These are phyloP conservation scores for Alternaria sp. DNA, from an alignment of 2,329 filamentous ascomycete species.

Conservation along the genomic window DNA sequence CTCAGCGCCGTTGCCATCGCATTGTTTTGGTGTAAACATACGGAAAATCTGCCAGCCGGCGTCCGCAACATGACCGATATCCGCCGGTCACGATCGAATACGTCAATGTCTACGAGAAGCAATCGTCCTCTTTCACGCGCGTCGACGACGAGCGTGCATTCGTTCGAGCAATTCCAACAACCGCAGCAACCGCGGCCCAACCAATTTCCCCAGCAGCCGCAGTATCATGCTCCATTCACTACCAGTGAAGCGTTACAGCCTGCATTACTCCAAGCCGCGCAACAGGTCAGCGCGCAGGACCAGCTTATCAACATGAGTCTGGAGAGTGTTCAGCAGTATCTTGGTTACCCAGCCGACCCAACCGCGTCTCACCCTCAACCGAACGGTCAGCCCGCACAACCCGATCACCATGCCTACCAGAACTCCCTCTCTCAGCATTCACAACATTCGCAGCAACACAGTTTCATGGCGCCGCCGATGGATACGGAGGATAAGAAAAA, in stretches of 20 bases:
- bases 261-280: conserved; percentile 43
- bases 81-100: conserved; percentile 54
- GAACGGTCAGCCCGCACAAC: conserved; percentile 30
- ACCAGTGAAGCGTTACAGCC: conserved; percentile 38
- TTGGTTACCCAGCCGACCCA: conserved; percentile 35
- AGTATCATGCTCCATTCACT: conserved; percentile 37
- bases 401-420: conserved; percentile 39
- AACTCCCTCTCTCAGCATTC: conserved; percentile 33
- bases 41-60: conserved; percentile 20
- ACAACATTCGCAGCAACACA: conserved; percentile 31
- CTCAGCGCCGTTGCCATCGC: conserved; percentile 19
- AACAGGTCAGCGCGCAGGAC: conserved; percentile 46
- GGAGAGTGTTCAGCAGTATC: conserved; percentile 43
- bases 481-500: conserved; percentile 56
- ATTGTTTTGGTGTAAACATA: conserved; percentile 48
- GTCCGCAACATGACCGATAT: conserved; percentile 45
- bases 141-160: conserved; percentile 57
- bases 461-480: conserved; percentile 33
- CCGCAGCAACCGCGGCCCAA: conserved; percentile 21
- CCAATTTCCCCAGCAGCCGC: conserved; percentile 29
- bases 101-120: conserved; percentile 51
- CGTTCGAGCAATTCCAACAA: conserved; percentile 43
- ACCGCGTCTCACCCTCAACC: conserved; percentile 20
- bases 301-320: conserved; percentile 36
- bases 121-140: conserved; percentile 56